Base-by-base conservation (phyloP, 2,329 filamentous ascomycete genomes). In the Fusarium albosuccineum region DNA sequence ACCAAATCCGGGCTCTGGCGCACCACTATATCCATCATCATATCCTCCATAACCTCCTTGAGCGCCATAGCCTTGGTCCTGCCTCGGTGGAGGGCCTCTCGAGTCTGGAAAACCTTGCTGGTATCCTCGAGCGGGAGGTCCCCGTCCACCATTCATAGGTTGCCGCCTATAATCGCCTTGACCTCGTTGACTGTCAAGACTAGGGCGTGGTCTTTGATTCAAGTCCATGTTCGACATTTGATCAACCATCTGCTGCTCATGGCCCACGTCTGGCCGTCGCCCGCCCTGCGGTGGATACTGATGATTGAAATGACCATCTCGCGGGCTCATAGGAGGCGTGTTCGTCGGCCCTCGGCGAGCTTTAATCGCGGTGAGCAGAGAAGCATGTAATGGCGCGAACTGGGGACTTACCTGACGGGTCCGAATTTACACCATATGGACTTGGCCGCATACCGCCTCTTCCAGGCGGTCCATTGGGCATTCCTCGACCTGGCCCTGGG, bases 1-100 rank as follows among this genome's bases (percentile, higher is more conserved):
- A 0, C 80, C 85, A 67, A 85, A 88, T 6, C 81, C 79, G 39
- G 79, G 77, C 27, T 61, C 68, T 37, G 78, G 77, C 52, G 76
- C 64, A 4, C 57, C 46, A 33, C 60, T 60, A 45, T 75, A 76
- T 48, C 72, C 72, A 49, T 73, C 69, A 27, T 74, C 66, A 49
- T 76, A 74, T 22, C 68, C 71, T 27, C 64, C 67, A 54, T 77
- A 76, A 33, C 68, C 68, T 34, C 64, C 70, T 11, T 66, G 59
- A 48, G 64, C 39, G 13, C 64, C 67, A 27, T 75, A 64, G 4
- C 64, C 67, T n/a, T 39, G 51, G 34, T 70, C 70, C 54, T 69
- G 78, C 16, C 61, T 67, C 48, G 62, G 71, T 53, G 79, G 73
- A 27, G 73, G 73, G 17, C 67, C 72, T 57, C 72, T 68, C 9